Evolutionary conservation across 192 early-diverging fungal genomes (phyloP).

Genomic region (Phycomyces nitens): DNA sequence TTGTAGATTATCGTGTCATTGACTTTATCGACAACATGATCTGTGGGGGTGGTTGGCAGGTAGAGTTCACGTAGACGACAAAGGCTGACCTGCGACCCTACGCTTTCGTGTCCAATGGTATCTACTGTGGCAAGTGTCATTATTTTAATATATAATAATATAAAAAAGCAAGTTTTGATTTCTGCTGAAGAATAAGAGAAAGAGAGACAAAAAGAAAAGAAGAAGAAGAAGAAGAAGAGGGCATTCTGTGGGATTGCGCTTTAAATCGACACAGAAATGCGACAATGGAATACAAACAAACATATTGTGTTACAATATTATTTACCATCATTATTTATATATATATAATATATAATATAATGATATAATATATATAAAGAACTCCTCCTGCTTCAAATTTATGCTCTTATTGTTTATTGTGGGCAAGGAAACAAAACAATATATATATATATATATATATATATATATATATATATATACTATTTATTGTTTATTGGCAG

Average conservation of each 20-base stretch:
- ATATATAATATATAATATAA: too few relatives aligned
- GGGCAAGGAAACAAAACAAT: neutral
- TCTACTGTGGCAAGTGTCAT: too few relatives aligned
- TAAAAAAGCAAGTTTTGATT: too few relatives aligned
- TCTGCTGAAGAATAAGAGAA: neutral
- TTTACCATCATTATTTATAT: too few relatives aligned
- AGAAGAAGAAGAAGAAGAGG: neutral
- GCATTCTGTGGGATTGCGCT: too few relatives aligned
- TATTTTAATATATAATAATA: too few relatives aligned
- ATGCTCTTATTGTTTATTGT: too few relatives aligned
- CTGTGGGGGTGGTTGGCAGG: slow-evolving; percentile 22
- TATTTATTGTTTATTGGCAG: slow-evolving; percentile 20
- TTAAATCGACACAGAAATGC: too few relatives aligned
- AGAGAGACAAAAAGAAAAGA: neutral
- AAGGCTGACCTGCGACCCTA: slow-evolving; percentile 37
- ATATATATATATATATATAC: neutral
- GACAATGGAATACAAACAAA: neutral
- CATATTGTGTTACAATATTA: too few relatives aligned
- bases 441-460: neutral
- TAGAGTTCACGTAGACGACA: slow-evolving; percentile 37
- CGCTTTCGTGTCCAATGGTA: slow-evolving; percentile 31
- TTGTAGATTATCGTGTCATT: slow-evolving; percentile 44
- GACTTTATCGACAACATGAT: slow-evolving; percentile 14
- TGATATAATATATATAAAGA: too few relatives aligned
- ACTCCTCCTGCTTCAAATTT: too few relatives aligned